Evolutionary conservation across 768 basidiomycete genomes (phyloP), one percentile per base, ranked within the genome.

Genomic region (Leccinellum albellum): DNA sequence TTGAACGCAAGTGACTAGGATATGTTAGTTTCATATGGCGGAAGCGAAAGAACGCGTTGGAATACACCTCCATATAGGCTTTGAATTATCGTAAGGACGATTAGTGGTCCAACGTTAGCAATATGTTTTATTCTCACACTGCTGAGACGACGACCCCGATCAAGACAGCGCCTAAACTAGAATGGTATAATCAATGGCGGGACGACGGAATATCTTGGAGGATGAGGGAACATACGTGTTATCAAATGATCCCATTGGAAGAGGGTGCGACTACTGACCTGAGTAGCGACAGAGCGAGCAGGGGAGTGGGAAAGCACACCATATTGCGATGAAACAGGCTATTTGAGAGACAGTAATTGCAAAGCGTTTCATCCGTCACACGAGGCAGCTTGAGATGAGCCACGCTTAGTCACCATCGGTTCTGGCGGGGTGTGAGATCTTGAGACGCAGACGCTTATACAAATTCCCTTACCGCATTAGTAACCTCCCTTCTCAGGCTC

Each of bases 1-100:
- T 66, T 86, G 84, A 14, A 85, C 73, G 54, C 75, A 73, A 13
- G 84, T 84, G n/a, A 85, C 84, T 86, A 42, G 35, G 0, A 37
- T 9, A 47, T 31, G 29, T 7, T 12, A 17, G 42, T 14, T 69
- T 55, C 33, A 61, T 31, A n/a, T n/a, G 28, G 28, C 4, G 28
- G 24, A 48, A 28, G 56, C 50, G 37, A 49, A 59, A 37, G 44
- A 23, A 35, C 17, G n/a, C 6, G 14, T 35, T 31, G 14, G 10
- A 23, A 63, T 71, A 1, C 49, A 82, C 83, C 78, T 72, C 82
- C 83, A 56, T 81, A 78, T 23, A 84, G 68, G 6, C 83, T 84
- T 28, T 33, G 20, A 13, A 23, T 58, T 35, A 24, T 23, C 20
- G 31, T 53, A 32, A 52, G 50, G 23, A 37, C 45, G 24, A 37